Percentiles rank a stretch among this genome's conserved stretches.
phyloP scores from a whole-genome alignment of 371 early-diverging fungal species.

The Cokeromyces recurvatus region DNA sequence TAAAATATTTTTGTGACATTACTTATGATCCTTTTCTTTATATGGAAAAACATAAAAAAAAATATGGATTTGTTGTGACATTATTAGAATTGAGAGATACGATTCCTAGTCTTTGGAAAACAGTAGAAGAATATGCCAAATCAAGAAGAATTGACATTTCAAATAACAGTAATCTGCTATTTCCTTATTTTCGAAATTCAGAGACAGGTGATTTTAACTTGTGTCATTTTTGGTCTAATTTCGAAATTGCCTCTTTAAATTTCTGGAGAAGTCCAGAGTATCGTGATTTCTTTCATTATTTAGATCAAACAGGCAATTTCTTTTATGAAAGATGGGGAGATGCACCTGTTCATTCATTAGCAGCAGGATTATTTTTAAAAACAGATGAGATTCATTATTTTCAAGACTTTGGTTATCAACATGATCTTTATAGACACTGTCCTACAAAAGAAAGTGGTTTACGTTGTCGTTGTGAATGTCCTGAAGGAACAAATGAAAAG shows the following conservation, averaged over 20 bases:
- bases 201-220: slow-evolving; percentile 51
- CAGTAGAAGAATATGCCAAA: slow-evolving; percentile 45
- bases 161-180: slow-evolving; percentile 29
- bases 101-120: slow-evolving; percentile 72
- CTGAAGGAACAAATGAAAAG: slow-evolving; percentile 27
- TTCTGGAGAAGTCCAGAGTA: slow-evolving; percentile 70
- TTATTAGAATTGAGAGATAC: slow-evolving; percentile 69
- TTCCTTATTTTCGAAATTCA: slow-evolving; percentile 41
- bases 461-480: slow-evolving; percentile 43
- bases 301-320: slow-evolving; percentile 63
- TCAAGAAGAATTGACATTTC: slow-evolving; percentile 40
- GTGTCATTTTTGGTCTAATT: slow-evolving; percentile 92
- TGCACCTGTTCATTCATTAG: slow-evolving; percentile 45
- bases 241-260: slow-evolving; percentile 85
- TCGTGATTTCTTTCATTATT: slow-evolving; percentile 55
- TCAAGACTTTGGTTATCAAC: slow-evolving; percentile 66
- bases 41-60: slow-evolving; percentile 68
- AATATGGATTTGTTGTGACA: slow-evolving; percentile 77
- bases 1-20: slow-evolving; percentile 76
- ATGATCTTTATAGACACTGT: slow-evolving; percentile 72
- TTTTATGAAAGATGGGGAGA: slow-evolving; percentile 73
- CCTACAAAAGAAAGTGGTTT: slow-evolving; percentile 42
- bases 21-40: slow-evolving; percentile 82
- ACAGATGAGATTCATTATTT: neutral
- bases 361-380: neutral